These are phyloP conservation scores for Fraxinus ornus DNA, from an alignment of 305 asterid genomes.

Conservation along the genomic window DNA sequence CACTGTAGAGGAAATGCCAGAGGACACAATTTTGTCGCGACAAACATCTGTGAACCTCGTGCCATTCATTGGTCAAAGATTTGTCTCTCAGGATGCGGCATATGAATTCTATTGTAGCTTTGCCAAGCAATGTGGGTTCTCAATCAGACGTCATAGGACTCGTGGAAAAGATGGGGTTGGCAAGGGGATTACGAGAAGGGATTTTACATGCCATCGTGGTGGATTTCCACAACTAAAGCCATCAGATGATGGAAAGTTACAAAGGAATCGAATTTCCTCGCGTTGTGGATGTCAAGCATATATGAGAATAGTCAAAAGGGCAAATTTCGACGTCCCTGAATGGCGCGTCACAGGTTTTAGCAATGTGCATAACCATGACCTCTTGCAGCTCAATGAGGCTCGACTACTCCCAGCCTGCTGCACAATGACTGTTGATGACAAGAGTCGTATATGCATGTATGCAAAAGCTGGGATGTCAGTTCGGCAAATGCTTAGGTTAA, in stretches of 20 bases:
- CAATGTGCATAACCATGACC: constrained; percentile 64
- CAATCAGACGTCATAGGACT: constrained; percentile 67
- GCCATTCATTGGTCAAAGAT: constrained; percentile 68
- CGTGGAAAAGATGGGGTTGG: constrained; percentile 71
- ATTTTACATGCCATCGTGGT: constrained; percentile 71
- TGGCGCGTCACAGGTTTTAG: constrained; percentile 66
- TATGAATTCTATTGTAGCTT: constrained; percentile 64
- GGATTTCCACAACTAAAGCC: constrained; percentile 66
- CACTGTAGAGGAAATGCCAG: constrained; percentile 56
- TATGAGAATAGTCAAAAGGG: constrained; percentile 57
- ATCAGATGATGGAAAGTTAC: constrained; percentile 45
- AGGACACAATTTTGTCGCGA: constrained; percentile 48
- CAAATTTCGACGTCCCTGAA: constrained; percentile 56
- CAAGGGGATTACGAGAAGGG: constrained; percentile 66
- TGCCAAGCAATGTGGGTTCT: constrained; percentile 69
- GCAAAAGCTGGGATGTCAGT: constrained; percentile 73
- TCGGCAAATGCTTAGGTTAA: constrained; percentile 62
- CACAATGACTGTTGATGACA: constrained; percentile 58
- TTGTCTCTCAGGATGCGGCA: constrained; percentile 66
- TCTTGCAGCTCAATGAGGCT: constrained; percentile 44
- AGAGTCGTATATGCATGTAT: constrained; percentile 60
- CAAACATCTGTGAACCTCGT: constrained; percentile 53
- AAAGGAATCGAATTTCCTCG: constrained; percentile 59
- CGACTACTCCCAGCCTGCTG: constrained; percentile 50
- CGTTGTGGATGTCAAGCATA: constrained; percentile 74